Evolutionary conservation across 179 eudicot genomes (phyloP).

Genomic region (Amaranthus tricolor): DNA sequence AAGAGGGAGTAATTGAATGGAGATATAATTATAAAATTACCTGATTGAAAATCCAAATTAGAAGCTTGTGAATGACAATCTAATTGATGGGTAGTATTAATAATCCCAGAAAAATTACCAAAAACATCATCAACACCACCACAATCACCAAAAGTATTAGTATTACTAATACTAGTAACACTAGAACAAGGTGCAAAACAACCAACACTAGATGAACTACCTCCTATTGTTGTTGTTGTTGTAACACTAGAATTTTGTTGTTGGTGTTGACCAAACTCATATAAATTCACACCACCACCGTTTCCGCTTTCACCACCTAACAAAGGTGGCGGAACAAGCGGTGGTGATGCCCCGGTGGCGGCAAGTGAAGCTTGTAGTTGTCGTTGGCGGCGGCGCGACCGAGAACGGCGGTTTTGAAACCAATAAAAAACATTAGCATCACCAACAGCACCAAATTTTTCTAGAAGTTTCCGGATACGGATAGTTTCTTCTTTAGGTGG

Average conservation of each 20-base stretch:
- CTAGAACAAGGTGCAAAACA: slow-evolving; percentile 12
- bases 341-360: slow-evolving; percentile 14
- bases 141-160: neutral
- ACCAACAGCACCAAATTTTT: slow-evolving; percentile 78
- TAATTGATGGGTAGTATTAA: slow-evolving; percentile 15
- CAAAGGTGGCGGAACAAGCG: neutral
- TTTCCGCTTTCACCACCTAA: neutral
- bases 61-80: slow-evolving; percentile 13
- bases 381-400: slow-evolving; percentile 76
- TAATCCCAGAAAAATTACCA: slow-evolving; percentile 3
- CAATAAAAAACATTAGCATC: slow-evolving; percentile 96
- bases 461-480: slow-evolving; percentile 63
- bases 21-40: neutral
- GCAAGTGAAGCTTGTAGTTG: slow-evolving; percentile 59
- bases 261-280: slow-evolving; percentile 14
- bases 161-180: neutral
- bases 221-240: slow-evolving; percentile 12
- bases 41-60: slow-evolving; percentile 25
- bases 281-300: neutral
- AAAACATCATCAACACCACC: slow-evolving; percentile 22
- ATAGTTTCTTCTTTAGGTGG: slow-evolving; percentile 86
- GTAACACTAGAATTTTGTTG: neutral
- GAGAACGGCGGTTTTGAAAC: slow-evolving; percentile 91
- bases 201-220: neutral
- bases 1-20: neutral